Conservation (phyloP, 1,139 yeast genomes). For the Protomyces inouyei region DNA sequence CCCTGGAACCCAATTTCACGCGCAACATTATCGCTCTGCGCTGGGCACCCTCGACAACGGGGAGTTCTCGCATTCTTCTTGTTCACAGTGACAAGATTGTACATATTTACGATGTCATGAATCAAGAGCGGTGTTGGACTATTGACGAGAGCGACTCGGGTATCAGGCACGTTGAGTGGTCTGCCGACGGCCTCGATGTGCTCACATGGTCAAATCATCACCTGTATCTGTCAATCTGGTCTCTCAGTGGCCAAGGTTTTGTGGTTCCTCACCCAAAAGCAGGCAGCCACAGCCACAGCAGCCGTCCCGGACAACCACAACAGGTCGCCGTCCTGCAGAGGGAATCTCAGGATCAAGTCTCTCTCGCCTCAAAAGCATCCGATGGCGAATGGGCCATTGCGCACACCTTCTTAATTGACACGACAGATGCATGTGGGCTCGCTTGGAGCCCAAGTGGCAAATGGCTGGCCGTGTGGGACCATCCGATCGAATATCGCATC, state of each 20-base stretch:
- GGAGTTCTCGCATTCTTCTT: constrained; percentile 29
- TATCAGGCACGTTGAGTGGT: constrained; percentile 32
- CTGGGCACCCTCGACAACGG: constrained; percentile 18
- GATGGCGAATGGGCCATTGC: constrained; percentile 7
- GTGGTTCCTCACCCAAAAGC: constrained; percentile 14
- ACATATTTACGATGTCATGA: constrained; percentile 31
- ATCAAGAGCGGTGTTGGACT: constrained; percentile 7
- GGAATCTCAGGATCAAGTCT: constrained; percentile 30
- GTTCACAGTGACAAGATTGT: constrained; percentile 30
- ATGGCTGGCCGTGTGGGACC: constrained; percentile 33
- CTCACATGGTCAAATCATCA: constrained; percentile 32
- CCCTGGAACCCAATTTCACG: constrained; percentile 13
- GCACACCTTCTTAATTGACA: constrained; percentile 20
- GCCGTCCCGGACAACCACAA: constrained; percentile 30
- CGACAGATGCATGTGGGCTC: constrained; percentile 32
- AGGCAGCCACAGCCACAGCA: constrained; percentile 26
- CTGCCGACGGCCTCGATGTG: constrained; percentile 31
- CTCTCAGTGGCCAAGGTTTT: constrained; percentile 6
- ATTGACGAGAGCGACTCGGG: constrained; percentile 30
- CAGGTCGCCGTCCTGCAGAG: constrained; percentile 31
- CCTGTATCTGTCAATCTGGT: constrained; percentile 30
- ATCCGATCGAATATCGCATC: constrained; percentile 30
- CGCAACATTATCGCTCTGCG: not conserved
- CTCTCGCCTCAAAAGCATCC: constrained; percentile 26
- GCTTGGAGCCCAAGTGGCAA: constrained; percentile 34